Conservation (phyloP, 2,329 filamentous ascomycete genomes). For the Penicillium corylophilum region DNA sequence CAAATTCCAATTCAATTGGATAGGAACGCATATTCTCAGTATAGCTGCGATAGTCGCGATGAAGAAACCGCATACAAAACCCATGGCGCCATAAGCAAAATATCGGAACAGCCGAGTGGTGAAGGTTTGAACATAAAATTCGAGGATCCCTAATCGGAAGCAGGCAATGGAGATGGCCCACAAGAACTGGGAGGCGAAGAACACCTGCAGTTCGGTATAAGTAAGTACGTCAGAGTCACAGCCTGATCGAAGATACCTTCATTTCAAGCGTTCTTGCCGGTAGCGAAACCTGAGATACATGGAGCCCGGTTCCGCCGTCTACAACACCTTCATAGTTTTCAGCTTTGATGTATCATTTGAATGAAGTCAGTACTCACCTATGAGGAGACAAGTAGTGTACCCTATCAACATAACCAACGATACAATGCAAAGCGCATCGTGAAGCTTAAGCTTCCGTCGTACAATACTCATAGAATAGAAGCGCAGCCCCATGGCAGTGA, state of each 20-base stretch:
- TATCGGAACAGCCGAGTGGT: conserved; percentile 5
- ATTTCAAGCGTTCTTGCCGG: neutral
- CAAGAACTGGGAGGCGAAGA: conserved; percentile 18
- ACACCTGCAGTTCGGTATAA: conserved; percentile 1
- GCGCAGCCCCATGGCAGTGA: neutral
- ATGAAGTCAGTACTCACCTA: neutral
- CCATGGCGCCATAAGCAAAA: conserved; percentile 1
- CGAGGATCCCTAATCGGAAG: conserved; percentile 12
- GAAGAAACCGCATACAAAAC: conserved; percentile 13
- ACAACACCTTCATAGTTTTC: neutral
- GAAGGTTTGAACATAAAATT: conserved; percentile 14
- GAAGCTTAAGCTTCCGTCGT: neutral
- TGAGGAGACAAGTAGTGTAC: neutral
- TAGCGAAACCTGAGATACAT: neutral
- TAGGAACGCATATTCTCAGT: conserved; percentile 10
- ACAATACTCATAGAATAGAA: neutral
- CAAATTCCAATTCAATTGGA: conserved; percentile 13
- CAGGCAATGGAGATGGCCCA: conserved; percentile 12
- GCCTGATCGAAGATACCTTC: neutral
- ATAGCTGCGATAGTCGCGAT: conserved; percentile 9
- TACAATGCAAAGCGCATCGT: neutral
- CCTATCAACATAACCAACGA: neutral
- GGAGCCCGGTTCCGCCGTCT: neutral
- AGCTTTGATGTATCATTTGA: neutral
- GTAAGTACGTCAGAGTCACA: neutral